Evolutionary conservation across 2,329 filamentous ascomycete species (phyloP), one percentile per base, ranked within the genome.

Genomic region (Fusarium protoensiforme): DNA sequence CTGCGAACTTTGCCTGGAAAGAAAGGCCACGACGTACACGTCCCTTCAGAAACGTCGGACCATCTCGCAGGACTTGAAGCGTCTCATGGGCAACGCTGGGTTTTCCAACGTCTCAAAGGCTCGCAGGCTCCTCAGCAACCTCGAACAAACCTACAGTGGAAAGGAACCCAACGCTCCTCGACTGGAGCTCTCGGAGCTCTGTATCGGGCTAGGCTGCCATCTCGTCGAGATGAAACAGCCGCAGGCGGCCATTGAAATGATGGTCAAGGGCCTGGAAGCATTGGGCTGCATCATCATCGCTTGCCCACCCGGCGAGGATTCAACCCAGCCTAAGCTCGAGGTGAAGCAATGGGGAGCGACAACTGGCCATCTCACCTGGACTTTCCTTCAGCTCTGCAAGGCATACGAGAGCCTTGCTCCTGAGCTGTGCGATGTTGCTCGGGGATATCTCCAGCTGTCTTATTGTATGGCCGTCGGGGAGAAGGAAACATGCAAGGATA

Each of bases 1-100:
- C 2, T 88, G 86, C 33, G 72, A 73, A 5, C 69, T 85, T 0
- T 87, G 86, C 58, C 64, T 69, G 1, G 75, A 77, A 7, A 74
- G 69, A 57, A 78, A 78, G 27, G 61, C 59, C 0, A 80, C 79
- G 0, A 22, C 77, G 0, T 35, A 38, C 1, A 27, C 35, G 0
- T 57, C 54, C 1, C 5, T 80, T 5, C 10, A 64, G 7, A 71
- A 51, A 24, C 78, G 80, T 1, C 65, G 64, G 14, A 14, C 7
- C 0, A 31, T 81, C 2, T 6, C 41, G 4, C 13, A 48, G 1
- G 61, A 75, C 4, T 24, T 80, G 4, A 61, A 67, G 16, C 63
- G 65, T 31, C 79, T 39, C 18, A 1, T 67, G 0, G 4, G 11
- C 16, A 24, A 33, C 4, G 1, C 22, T 2, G 2, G 4, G 4